Percentiles rank a stretch among this genome's conserved stretches.
phyloP scores from a whole-genome alignment of 495 filamentous ascomycete genomes.

The Pyrenula massariospora region DNA sequence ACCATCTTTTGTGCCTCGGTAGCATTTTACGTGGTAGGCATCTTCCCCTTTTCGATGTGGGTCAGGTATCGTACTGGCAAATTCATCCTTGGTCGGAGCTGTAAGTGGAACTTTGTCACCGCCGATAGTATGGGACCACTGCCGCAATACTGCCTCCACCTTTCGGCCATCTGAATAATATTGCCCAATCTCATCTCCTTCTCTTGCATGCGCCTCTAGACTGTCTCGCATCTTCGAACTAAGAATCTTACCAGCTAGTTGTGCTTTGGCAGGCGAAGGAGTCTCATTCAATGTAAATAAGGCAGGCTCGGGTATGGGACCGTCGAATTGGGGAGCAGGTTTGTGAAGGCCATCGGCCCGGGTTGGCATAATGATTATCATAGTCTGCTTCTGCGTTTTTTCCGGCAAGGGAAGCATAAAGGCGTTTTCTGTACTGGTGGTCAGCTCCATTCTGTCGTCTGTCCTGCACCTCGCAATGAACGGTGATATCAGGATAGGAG shows the following conservation, averaged over 20 bases:
- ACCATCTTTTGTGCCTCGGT: constrained; percentile 88
- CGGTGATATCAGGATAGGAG: neutral
- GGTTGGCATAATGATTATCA: constrained; percentile 74
- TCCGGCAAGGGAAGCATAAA: constrained; percentile 83
- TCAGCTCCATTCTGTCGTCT: neutral
- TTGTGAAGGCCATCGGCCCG: constrained; percentile 44
- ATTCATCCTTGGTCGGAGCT: constrained; percentile 59
- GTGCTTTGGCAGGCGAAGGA: neutral
- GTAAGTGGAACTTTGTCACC: constrained; percentile 41
- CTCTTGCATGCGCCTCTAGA: constrained; percentile 41
- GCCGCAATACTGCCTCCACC: constrained; percentile 48
- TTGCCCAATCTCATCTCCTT: constrained; percentile 28
- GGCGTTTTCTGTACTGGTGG: constrained; percentile 67
- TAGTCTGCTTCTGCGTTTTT: constrained; percentile 76
- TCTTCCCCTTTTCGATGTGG: constrained; percentile 81
- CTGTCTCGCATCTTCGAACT: constrained; percentile 39
- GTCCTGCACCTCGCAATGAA: neutral
- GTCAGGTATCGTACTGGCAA: constrained; percentile 66
- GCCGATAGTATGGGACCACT: constrained; percentile 33
- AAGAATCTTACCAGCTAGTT: neutral
- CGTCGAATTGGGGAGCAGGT: constrained; percentile 24
- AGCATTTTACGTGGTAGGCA: constrained; percentile 85
- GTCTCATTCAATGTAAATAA: constrained; percentile 69
- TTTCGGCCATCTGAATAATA: constrained; percentile 51
- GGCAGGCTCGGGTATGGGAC: constrained; percentile 48